A percentile compares a stretch with the other conserved stretches of the same genome.
These are phyloP conservation scores for Floccularia luteovirens DNA, from an alignment of 768 basidiomycete species.

Conservation along the genomic window DNA sequence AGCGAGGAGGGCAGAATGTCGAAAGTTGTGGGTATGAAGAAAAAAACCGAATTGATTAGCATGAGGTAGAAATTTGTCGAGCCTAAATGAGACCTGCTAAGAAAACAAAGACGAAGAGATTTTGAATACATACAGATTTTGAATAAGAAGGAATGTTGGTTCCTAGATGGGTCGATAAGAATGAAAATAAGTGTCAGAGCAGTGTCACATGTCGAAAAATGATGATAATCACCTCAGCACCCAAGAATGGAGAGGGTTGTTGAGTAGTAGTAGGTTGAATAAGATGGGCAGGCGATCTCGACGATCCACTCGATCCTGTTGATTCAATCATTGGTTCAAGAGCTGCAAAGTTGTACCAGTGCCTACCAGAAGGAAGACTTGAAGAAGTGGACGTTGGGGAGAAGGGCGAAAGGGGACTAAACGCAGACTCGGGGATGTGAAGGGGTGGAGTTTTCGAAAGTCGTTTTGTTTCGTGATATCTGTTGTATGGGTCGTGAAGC, in stretches of 20 bases:
- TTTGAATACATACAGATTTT: constrained; percentile 24
- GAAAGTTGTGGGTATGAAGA: constrained; percentile 42
- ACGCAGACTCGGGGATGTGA: constrained; percentile 20
- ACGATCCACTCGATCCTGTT: constrained; percentile 35
- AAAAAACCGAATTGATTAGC: constrained; percentile 61
- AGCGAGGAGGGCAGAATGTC: constrained; percentile 36
- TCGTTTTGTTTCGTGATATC: constrained; percentile 20
- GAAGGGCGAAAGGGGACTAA: constrained; percentile 29
- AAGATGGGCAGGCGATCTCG: constrained; percentile 27
- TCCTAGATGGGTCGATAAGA: constrained; percentile 27
- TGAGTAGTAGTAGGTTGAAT: too few relatives aligned
- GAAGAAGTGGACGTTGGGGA: constrained; percentile 36
- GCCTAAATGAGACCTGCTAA: constrained; percentile 22
- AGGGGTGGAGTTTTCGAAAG: constrained; percentile 25
- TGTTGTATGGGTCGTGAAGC: constrained; percentile 42
- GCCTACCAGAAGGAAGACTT: constrained; percentile 40
- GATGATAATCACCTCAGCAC: constrained; percentile 23
- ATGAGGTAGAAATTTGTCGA: constrained; percentile 53
- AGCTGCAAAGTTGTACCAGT: constrained; percentile 27
- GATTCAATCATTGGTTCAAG: constrained; percentile 30
- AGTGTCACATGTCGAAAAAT: not conserved
- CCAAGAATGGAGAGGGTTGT: constrained; percentile 28
- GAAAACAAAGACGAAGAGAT: not conserved
- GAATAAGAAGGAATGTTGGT: constrained; percentile 26
- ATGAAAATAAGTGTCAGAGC: constrained; percentile 4